Evolutionary conservation across 768 basidiomycete genomes (phyloP), one percentile per base, ranked within the genome.

Genomic region (Leccinum rimulosum): DNA sequence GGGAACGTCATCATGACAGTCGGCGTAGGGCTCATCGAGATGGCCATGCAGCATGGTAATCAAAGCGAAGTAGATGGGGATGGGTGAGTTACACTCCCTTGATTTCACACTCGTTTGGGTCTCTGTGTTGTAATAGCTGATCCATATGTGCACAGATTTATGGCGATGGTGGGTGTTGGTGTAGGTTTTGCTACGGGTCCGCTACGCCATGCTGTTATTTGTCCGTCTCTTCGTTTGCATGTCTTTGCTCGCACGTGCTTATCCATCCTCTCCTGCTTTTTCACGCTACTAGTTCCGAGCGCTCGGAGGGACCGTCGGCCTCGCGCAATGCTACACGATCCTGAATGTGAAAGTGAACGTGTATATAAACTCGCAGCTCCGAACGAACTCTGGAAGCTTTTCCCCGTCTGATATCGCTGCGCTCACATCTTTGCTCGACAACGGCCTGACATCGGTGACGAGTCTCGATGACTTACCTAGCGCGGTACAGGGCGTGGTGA

Each of bases 291-390:
- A 83, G 80, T 79, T 78, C 70, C 75, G 79, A 15, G 68, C 77
- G 1, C 68, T 82, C 45, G 82, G 82, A n/a, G 82, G 82, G 9
- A 82, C 81, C 0, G 65, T 82, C 40, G 82, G 83, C 25, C 76
- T 84, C 40, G 81, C 83, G 0, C 83, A 84, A 61, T 82, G 81
- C 54, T 75, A 76, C 45, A 78, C 83, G 8, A 71, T 84, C 25
- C 74, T 83, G 55, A 75, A 76, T 60, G 68, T 74, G 35, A 80
- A 75, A 67, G 81, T 80, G 30, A 68, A 68, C 30, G 28, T 64
- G 22, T 73, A 73, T 54, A 68, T 84, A 59, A 30, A 22, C 2
- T 19, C 55, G 4, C 64, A 61, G 17, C 47, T 62, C 25, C 64
- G 61, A 12, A 61, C 74, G 27, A 45, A 33, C 6, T 69, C 71